phyloP scores from a whole-genome alignment of 148 eudicot species.

The Silene uniflora region DNA sequence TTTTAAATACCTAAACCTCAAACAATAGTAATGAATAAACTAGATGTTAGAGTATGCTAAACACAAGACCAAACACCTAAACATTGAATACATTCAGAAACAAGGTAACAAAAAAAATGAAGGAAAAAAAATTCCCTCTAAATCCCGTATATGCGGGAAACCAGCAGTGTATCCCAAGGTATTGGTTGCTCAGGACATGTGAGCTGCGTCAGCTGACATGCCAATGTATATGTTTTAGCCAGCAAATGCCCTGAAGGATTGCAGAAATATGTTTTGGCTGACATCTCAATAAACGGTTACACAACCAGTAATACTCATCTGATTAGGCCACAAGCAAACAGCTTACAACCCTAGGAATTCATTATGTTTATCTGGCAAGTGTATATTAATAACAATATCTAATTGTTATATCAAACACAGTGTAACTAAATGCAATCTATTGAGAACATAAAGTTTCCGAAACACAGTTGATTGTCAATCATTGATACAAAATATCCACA shows the following conservation, averaged over 20 bases:
- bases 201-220: neutral
- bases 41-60: neutral
- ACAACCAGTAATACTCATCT: neutral
- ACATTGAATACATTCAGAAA: neutral
- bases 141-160: neutral
- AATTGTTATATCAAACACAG: neutral
- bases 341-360: neutral
- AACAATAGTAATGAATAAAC: neutral
- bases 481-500: neutral
- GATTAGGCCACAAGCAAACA: neutral
- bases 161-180: neutral
- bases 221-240: neutral
- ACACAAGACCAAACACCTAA: conserved; percentile 2
- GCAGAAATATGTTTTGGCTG: neutral
- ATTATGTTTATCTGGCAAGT: neutral
- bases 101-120: neutral
- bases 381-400: neutral
- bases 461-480: neutral
- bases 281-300: neutral
- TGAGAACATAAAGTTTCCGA: neutral
- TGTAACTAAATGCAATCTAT: too few relatives aligned
- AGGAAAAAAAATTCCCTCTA: neutral
- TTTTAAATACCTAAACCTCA: neutral
- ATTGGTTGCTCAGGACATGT: neutral
- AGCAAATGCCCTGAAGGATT: neutral